phyloP scores from a whole-genome alignment of 495 filamentous ascomycete species.

The Trichocladium antarcticum region DNA sequence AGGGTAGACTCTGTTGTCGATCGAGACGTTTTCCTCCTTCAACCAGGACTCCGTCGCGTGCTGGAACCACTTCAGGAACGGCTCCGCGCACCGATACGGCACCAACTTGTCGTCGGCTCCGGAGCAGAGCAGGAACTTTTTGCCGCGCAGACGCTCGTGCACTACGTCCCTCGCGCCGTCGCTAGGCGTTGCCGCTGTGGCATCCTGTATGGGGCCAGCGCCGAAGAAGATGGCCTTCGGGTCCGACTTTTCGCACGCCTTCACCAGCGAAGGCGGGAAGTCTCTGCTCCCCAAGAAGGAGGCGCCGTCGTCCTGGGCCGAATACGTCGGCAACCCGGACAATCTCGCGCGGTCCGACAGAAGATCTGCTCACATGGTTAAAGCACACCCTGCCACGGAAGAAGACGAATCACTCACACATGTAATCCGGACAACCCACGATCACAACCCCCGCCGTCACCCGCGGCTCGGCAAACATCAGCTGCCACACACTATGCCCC shows the following conservation, averaged over 20 bases:
- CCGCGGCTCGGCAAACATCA: constrained; percentile 64
- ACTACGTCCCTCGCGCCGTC: constrained; percentile 31
- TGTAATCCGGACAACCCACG: constrained; percentile 84
- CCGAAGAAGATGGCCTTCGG: constrained; percentile 59
- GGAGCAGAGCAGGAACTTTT: constrained; percentile 65
- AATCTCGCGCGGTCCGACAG: constrained; percentile 66
- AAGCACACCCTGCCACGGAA: not conserved
- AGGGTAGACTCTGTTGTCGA: constrained; percentile 65
- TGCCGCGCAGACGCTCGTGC: constrained; percentile 48
- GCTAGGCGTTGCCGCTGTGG: not conserved
- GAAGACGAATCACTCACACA: constrained; percentile 33
- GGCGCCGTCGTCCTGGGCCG: constrained; percentile 37
- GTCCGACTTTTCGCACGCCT: constrained; percentile 51
- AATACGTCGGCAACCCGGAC: constrained; percentile 57
- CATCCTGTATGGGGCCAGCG: constrained; percentile 28
- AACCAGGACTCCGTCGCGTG: constrained; percentile 47
- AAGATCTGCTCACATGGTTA: constrained; percentile 33
- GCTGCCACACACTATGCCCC: constrained; percentile 79
- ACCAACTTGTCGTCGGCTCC: constrained; percentile 77
- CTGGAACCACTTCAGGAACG: constrained; percentile 63
- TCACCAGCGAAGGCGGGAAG: constrained; percentile 57
- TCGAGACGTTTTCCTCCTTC: constrained; percentile 44
- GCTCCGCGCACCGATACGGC: constrained; percentile 56
- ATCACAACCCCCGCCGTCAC: constrained; percentile 64
- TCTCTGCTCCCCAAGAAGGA: constrained; percentile 63